A percentile compares a stretch with the other conserved stretches of the same genome.
phyloP scores from a whole-genome alignment of 1,284 basidiomycete genomes.

The Sutorius eximius region DNA sequence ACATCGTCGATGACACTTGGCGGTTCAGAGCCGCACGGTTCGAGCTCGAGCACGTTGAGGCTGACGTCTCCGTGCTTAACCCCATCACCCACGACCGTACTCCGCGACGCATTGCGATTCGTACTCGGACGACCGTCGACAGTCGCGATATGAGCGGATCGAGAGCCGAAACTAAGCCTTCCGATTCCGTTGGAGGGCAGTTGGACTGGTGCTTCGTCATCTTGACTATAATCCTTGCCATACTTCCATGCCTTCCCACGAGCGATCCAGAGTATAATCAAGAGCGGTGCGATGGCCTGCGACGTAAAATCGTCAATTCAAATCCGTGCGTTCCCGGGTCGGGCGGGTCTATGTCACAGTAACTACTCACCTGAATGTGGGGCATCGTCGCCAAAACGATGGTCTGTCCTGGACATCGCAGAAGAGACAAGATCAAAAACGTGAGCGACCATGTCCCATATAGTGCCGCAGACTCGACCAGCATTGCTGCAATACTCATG shows the following conservation, averaged over 20 bases:
- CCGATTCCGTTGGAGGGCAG: not conserved
- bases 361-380: conserved; percentile 30
- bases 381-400: conserved; percentile 30
- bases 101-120: conserved; percentile 13
- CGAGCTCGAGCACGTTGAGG: conserved; percentile 15
- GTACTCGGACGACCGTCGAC: not conserved
- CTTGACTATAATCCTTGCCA: not conserved
- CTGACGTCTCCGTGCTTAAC: not conserved
- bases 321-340: not conserved
- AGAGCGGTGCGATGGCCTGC: conserved; percentile 28
- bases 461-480: conserved; percentile 33
- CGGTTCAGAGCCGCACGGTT: conserved; percentile 1
- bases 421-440: conserved; percentile 27
- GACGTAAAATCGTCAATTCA: not conserved
- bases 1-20: conserved; percentile 2
- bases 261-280: conserved; percentile 29
- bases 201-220: not conserved
- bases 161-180: conserved; percentile 12
- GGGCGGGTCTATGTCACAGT: not conserved
- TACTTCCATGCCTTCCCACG: conserved; percentile 24
- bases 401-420: conserved; percentile 22
- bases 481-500: conserved; percentile 20
- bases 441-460: conserved; percentile 30
- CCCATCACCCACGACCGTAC: conserved; percentile 7
- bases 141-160: not conserved